phyloP scores from a whole-genome alignment of 352 stramenopile genomes.

The Pythium folliculosum region DNA sequence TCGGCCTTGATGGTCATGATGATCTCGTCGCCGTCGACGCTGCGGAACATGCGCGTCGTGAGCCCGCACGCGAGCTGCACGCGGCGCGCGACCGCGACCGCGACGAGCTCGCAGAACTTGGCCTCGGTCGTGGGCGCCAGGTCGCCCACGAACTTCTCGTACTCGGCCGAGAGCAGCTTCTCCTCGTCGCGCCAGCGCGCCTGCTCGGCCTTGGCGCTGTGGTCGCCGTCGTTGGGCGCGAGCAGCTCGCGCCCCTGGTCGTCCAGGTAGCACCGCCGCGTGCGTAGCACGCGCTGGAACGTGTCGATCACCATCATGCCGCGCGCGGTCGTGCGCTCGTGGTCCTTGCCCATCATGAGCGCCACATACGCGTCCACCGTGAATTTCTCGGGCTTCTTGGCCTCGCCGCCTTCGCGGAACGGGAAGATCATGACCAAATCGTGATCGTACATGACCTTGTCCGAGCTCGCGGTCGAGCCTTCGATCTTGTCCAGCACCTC shows the following conservation, averaged over 20 bases:
- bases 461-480: conserved; percentile 22
- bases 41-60: conserved; percentile 82
- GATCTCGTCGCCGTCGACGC: conserved; percentile 71
- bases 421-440: conserved; percentile 86
- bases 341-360: conserved; percentile 71
- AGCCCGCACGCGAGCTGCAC: conserved; percentile 78
- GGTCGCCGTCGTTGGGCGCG: conserved; percentile 42
- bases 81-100: conserved; percentile 57
- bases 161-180: conserved; percentile 57
- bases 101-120: conserved; percentile 72
- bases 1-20: conserved; percentile 84
- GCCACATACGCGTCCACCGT: conserved; percentile 62
- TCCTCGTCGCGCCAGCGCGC: conserved; percentile 39
- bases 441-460: conserved; percentile 70
- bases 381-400: conserved; percentile 68
- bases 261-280: conserved; percentile 69
- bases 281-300: conserved; percentile 72
- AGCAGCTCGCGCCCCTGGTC: conserved; percentile 53
- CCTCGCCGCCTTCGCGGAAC: conserved; percentile 56
- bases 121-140: conserved; percentile 47
- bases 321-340: conserved; percentile 34
- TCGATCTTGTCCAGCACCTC: conserved; percentile 20
- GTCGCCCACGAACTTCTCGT: conserved; percentile 52
- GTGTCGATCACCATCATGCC: conserved; percentile 64
- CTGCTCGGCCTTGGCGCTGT: conserved; percentile 56